Conservation (phyloP, 2,329 filamentous ascomycete genomes). For the Dendryphion nanum region DNA sequence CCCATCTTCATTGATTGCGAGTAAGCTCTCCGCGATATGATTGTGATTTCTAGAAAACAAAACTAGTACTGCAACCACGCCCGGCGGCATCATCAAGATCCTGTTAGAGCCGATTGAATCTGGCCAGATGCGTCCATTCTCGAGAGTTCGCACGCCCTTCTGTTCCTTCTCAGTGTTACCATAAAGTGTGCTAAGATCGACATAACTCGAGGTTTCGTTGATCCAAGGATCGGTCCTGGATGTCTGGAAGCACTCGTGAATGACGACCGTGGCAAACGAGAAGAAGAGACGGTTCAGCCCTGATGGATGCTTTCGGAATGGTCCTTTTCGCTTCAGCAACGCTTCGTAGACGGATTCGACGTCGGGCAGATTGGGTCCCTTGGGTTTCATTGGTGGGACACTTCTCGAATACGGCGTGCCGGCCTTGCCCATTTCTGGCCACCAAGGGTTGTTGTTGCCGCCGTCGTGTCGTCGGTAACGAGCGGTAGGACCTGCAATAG, state of each 20-base stretch:
- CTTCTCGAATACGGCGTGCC: conserved; percentile 62
- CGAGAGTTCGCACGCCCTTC: conserved; percentile 60
- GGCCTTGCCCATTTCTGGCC: conserved; percentile 54
- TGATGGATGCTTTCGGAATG: conserved; percentile 64
- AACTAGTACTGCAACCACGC: conserved; percentile 58
- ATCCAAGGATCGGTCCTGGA: conserved; percentile 59
- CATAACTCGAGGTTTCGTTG: conserved; percentile 66
- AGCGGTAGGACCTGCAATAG: no score
- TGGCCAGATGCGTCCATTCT: conserved; percentile 62
- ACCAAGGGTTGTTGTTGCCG: conserved; percentile 50
- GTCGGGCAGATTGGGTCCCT: conserved; percentile 57
- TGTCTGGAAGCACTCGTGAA: conserved; percentile 60
- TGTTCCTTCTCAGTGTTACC: conserved; percentile 64
- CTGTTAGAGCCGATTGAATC: conserved; percentile 64
- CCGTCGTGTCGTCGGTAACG: conserved; percentile 34
- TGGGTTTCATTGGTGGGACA: conserved; percentile 53
- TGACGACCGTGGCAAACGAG: conserved; percentile 65
- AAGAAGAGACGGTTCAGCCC: conserved; percentile 72
- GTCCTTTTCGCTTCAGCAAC: conserved; percentile 58
- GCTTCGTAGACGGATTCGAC: conserved; percentile 63
- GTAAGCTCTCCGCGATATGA: no score
- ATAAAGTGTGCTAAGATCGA: conserved; percentile 68
- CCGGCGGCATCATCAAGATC: conserved; percentile 61
- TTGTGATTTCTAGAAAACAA: no score
- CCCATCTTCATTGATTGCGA: no score